These are phyloP conservation scores for Dipodascus albidus DNA, from an alignment of 805 yeast genomes.

Conservation along the genomic window DNA sequence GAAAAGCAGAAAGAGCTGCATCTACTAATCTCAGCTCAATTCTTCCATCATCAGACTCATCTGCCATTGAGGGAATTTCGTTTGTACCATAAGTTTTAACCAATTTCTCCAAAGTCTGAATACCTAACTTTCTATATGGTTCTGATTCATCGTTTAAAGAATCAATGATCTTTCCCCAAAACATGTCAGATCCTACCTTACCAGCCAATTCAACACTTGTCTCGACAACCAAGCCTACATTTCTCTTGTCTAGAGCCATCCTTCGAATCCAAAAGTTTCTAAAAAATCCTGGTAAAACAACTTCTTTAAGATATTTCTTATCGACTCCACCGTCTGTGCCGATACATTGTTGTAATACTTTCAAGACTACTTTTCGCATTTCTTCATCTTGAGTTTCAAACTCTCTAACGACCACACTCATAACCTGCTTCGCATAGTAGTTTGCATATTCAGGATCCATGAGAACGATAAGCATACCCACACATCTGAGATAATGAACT, in stretches of 20 bases:
- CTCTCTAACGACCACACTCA: conserved; percentile 57
- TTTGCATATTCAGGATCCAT: conserved; percentile 78
- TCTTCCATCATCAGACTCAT: conserved; percentile 27
- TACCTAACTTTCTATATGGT: conserved; percentile 65
- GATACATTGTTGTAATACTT: conserved; percentile 57
- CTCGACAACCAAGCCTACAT: conserved; percentile 51
- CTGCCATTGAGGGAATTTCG: conserved; percentile 37
- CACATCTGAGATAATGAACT: conserved; percentile 64
- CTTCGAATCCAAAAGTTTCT: conserved; percentile 73
- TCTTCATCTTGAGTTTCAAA: conserved; percentile 79
- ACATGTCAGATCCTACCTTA: conserved; percentile 51
- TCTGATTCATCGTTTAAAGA: conserved; percentile 76
- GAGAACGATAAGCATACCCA: conserved; percentile 72
- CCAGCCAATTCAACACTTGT: conserved; percentile 59
- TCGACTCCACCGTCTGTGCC: conserved; percentile 42
- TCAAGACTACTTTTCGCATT: conserved; percentile 63
- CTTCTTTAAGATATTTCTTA: conserved; percentile 35
- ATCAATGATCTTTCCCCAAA: conserved; percentile 45
- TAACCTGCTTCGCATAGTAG: conserved; percentile 65
- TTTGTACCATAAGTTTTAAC: conserved; percentile 39
- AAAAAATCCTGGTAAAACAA: conserved; percentile 52
- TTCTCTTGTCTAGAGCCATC: conserved; percentile 42
- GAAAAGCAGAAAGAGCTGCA: conserved; percentile 65
- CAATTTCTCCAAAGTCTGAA: conserved; percentile 54
- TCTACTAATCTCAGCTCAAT: conserved; percentile 62